Evolutionary conservation across 768 basidiomycete genomes (phyloP), one percentile per base, ranked within the genome.

Genomic region (Tephrocybe sp.): DNA sequence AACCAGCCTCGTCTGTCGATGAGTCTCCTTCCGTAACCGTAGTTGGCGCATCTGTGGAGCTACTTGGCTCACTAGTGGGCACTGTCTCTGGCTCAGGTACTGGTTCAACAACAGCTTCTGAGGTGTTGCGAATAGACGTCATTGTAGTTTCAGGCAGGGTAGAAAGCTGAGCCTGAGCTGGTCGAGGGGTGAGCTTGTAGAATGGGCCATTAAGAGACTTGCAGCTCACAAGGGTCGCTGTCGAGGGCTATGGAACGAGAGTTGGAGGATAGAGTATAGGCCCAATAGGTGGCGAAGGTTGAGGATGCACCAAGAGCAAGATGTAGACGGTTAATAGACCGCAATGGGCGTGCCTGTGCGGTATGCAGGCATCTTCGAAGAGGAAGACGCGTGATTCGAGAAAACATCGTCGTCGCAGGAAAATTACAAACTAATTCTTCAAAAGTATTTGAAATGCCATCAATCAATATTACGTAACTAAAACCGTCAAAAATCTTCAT

Each of bases 401-500:
- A 69, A 60, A 86, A 74, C 84, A 85, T 86, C 45, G 55, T 14
- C n/a, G n/a, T n/a, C n/a, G n/a, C n/a, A n/a, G n/a, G n/a, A n/a
- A n/a, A n/a, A n/a, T n/a, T n/a, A n/a, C n/a, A n/a, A n/a, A n/a
- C n/a, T n/a, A n/a, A n/a, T n/a, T n/a, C n/a, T n/a, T n/a, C n/a
- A n/a, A n/a, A n/a, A n/a, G n/a, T n/a, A n/a, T n/a, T n/a, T n/a
- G n/a, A n/a, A n/a, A n/a, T n/a, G n/a, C n/a, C n/a, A n/a, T n/a
- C n/a, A n/a, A n/a, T n/a, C n/a, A n/a, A n/a, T n/a, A n/a, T n/a
- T n/a, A n/a, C n/a, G n/a, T n/a, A n/a, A n/a, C n/a, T n/a, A n/a
- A n/a, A n/a, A n/a, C n/a, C n/a, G n/a, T n/a, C n/a, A n/a, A n/a
- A n/a, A n/a, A n/a, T n/a, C n/a, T n/a, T n/a, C n/a, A n/a, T n/a